Evolutionary conservation across 176 grass and related monocot species (phyloP).

Genomic region (Hordeum marinum): DNA sequence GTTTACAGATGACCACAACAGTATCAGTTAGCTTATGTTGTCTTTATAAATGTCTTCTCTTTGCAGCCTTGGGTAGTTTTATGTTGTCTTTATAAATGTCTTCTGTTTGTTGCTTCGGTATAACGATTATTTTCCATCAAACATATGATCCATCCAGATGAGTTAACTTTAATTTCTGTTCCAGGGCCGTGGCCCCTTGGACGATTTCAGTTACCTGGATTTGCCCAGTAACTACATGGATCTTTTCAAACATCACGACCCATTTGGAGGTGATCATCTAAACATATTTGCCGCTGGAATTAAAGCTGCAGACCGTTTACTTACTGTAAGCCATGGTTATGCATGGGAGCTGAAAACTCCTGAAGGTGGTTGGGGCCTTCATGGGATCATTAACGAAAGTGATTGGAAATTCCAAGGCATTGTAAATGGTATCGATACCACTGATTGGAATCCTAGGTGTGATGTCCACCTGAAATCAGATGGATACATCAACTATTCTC

Average conservation of each 20-base stretch:
- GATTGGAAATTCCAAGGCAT: constrained; percentile 89
- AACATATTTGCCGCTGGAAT: constrained; percentile 93
- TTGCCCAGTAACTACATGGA: constrained; percentile 75
- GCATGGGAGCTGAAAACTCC: constrained; percentile 88
- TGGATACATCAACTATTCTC: constrained; percentile 78
- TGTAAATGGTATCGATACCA: constrained; percentile 86
- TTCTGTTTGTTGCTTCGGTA: background rate
- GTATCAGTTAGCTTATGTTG: background rate
- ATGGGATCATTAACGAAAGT: constrained; percentile 66
- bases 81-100: background rate
- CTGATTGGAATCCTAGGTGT: constrained; percentile 74
- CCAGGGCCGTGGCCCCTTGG: constrained; percentile 88
- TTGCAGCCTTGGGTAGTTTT: background rate
- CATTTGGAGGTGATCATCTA: constrained; percentile 78
- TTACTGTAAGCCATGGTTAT: constrained; percentile 95
- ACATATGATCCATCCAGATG: background rate
- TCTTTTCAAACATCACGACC: constrained; percentile 67
- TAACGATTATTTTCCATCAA: background rate
- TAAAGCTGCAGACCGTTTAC: constrained; percentile 76
- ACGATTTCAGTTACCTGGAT: constrained; percentile 68
- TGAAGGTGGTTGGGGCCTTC: constrained; percentile 91
- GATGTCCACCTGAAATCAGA: constrained; percentile 71
- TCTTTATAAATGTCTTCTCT: background rate
- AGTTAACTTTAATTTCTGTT: constrained; percentile 25
- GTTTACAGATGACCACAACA: background rate